Evolutionary conservation across 352 stramenopile species (phyloP).

Genomic region (Phytophthora citrophthora): DNA sequence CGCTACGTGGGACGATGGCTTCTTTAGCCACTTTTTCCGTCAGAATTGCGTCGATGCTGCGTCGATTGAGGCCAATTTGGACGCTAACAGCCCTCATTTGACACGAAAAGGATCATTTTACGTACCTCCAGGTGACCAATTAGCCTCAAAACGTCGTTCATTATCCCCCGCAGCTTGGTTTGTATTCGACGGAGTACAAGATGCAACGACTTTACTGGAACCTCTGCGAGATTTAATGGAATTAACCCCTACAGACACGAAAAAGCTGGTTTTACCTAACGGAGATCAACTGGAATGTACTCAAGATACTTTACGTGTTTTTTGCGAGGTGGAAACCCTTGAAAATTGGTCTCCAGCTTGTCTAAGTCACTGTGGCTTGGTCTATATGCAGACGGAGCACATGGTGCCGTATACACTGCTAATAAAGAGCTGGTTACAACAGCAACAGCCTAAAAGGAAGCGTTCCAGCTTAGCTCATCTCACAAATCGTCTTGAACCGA

Average conservation of each 20-base stretch:
- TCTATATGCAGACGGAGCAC: conserved; percentile 60
- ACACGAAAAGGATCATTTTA: conserved; percentile 12
- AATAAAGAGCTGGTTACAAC: conserved; percentile 67
- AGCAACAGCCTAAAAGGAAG: conserved; percentile 25
- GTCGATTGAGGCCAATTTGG: conserved; percentile 14
- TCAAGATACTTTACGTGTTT: conserved; percentile 47
- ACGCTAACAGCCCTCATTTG: conserved; percentile 7
- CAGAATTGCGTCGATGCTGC: conserved; percentile 43
- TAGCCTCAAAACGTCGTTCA: conserved; percentile 10
- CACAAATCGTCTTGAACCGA: conserved; percentile 14
- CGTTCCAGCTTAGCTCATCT: conserved; percentile 19
- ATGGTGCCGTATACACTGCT: conserved; percentile 67
- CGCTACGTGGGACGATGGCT: conserved; percentile 61
- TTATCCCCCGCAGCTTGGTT: conserved; percentile 54
- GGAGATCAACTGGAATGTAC: conserved; percentile 59
- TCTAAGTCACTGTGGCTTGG: conserved; percentile 58
- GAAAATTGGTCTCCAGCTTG: conserved; percentile 58
- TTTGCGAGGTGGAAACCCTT: conserved; percentile 62
- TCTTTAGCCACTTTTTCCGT: conserved; percentile 62
- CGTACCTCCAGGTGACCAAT: background rate
- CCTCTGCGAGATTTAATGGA: conserved; percentile 44
- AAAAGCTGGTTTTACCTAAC: conserved; percentile 52
- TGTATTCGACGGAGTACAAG: conserved; percentile 59
- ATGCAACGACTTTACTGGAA: conserved; percentile 43
- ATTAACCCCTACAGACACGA: conserved; percentile 8